phyloP scores from a whole-genome alignment of 495 filamentous ascomycete genomes.

The Penicillium lividum region DNA sequence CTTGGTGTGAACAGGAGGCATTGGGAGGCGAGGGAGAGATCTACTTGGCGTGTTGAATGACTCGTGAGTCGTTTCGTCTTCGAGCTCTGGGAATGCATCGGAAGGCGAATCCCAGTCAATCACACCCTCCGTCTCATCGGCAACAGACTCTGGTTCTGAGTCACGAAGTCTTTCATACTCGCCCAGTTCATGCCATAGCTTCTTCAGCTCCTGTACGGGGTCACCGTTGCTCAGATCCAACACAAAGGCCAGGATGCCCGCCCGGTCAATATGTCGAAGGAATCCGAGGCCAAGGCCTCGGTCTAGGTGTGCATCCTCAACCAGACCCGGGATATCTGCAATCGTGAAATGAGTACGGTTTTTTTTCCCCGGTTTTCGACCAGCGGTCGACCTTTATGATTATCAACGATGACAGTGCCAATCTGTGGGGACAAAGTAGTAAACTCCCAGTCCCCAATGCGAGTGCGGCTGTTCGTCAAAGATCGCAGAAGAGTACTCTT shows the following conservation, averaged over 20 bases:
- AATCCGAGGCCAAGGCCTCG: conserved; percentile 90
- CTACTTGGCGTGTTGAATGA: conserved; percentile 15
- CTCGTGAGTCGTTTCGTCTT: conserved; percentile 17
- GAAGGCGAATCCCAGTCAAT: conserved; percentile 30
- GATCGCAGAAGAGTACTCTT: conserved; percentile 92
- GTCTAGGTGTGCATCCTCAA: conserved; percentile 88
- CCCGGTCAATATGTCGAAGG: conserved; percentile 90
- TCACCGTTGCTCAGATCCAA: conserved; percentile 80
- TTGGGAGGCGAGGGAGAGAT: conserved; percentile 34
- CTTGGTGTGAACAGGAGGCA: conserved; percentile 75
- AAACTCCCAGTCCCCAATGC: conserved; percentile 95
- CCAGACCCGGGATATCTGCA: conserved; percentile 92
- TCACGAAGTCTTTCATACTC: conserved; percentile 77
- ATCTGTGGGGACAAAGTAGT: conserved; percentile 94
- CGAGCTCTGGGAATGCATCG: conserved; percentile 30
- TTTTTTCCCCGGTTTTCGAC: conserved; percentile 39
- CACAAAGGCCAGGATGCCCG: conserved; percentile 89
- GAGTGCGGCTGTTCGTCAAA: conserved; percentile 78
- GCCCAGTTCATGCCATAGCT: conserved; percentile 84
- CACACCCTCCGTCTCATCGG: conserved; percentile 44
- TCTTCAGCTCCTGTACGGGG: conserved; percentile 73
- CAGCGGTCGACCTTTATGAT: conserved; percentile 68
- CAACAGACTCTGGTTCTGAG: conserved; percentile 50
- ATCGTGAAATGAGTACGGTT: conserved; percentile 80
- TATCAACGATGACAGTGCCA: conserved; percentile 89